Conservation (phyloP, 495 filamentous ascomycete genomes). For the Hypomontagnella monticulosa region DNA sequence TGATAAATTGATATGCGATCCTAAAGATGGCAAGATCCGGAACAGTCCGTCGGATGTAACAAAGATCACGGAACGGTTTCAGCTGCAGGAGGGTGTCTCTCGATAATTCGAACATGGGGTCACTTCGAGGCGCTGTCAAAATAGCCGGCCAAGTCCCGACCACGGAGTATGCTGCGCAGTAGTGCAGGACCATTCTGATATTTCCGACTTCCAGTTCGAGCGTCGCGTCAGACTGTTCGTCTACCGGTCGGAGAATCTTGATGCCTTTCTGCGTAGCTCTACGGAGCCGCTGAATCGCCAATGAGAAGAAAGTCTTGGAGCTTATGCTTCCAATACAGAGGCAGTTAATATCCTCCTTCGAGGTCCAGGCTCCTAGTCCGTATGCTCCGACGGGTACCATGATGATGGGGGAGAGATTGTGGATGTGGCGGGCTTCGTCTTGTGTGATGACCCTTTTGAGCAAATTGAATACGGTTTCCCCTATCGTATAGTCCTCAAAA, state of each 20-base stretch:
- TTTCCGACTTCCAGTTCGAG: constrained; percentile 61
- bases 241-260: constrained; percentile 61
- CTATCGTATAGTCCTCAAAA: constrained; percentile 49
- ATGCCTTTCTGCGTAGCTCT: constrained; percentile 53
- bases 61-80: constrained; percentile 65
- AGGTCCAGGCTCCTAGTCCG: constrained; percentile 64
- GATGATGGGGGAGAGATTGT: constrained; percentile 51
- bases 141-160: constrained; percentile 54
- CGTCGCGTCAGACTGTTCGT: constrained; percentile 62
- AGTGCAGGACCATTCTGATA: constrained; percentile 67
- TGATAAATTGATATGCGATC: constrained; percentile 61
- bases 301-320: constrained; percentile 62
- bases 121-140: constrained; percentile 46
- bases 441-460: constrained; percentile 52
- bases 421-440: constrained; percentile 16
- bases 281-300: constrained; percentile 61
- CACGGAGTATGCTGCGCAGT: constrained; percentile 62
- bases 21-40: constrained; percentile 63
- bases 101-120: constrained; percentile 60
- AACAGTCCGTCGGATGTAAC: constrained; percentile 61
- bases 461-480: constrained; percentile 54
- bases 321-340: constrained; percentile 66
- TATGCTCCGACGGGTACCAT: constrained; percentile 69
- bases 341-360: constrained; percentile 66
- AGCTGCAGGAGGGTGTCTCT: constrained; percentile 60